Conservation (phyloP, 73 alveolate genomes). For the Breviolum minutum region DNA sequence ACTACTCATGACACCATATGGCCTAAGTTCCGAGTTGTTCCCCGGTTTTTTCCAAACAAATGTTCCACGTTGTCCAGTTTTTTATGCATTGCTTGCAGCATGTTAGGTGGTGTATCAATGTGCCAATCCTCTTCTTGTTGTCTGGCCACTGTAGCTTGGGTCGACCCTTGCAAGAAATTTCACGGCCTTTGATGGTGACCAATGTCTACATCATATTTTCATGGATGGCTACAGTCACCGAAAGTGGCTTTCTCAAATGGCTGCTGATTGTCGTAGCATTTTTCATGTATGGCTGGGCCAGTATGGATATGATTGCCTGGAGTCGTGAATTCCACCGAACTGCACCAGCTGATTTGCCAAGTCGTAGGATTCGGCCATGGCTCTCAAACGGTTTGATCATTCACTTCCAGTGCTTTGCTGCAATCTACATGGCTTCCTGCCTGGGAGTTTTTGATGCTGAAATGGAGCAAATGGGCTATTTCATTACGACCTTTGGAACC, state of each 20-base stretch:
- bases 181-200: slow-evolving; percentile 59
- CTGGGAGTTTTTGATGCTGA: slow-evolving; percentile 39
- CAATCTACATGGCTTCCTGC: slow-evolving; percentile 28
- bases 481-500: slow-evolving; percentile 58
- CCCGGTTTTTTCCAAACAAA: background rate
- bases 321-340: slow-evolving; percentile 10
- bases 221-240: slow-evolving; percentile 83
- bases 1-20: background rate
- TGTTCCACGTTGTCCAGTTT: background rate
- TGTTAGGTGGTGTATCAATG: slow-evolving; percentile 67
- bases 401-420: slow-evolving; percentile 50
- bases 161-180: slow-evolving; percentile 46
- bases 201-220: slow-evolving; percentile 38
- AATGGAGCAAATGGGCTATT: slow-evolving; percentile 21
- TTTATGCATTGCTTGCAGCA: no score
- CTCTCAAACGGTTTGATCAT: slow-evolving; percentile 68
- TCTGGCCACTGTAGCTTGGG: slow-evolving; percentile 68
- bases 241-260: slow-evolving; percentile 30
- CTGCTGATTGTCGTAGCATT: slow-evolving; percentile 22
- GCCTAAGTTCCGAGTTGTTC: background rate
- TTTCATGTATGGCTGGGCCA: slow-evolving; percentile 69
- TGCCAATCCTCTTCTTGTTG: slow-evolving; percentile 54
- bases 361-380: slow-evolving; percentile 60
- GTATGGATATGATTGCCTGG: slow-evolving; percentile 68
- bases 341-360: slow-evolving; percentile 44